phyloP scores from a whole-genome alignment of 305 asterid species.

The Galium porrigens region DNA sequence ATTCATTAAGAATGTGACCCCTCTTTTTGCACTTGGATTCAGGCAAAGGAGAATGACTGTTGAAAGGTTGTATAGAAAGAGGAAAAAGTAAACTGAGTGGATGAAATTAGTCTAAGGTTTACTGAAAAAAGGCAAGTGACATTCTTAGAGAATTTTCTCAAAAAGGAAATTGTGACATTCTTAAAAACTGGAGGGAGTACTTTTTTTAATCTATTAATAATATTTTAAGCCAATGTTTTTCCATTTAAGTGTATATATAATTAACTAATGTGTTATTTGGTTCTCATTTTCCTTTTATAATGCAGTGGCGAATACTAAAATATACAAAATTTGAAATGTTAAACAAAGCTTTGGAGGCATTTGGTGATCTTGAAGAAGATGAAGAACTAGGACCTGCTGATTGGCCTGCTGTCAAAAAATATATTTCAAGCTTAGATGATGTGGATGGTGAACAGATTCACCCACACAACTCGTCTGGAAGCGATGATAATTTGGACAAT shows the following conservation, averaged over 20 bases:
- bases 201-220: neutral
- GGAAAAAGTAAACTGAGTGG: neutral
- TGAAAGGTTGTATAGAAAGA: too few relatives aligned
- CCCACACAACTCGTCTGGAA: slow-evolving; percentile 53
- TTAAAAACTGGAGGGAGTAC: too few relatives aligned
- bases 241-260: neutral
- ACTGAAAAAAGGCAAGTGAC: too few relatives aligned
- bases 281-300: slow-evolving; percentile 5
- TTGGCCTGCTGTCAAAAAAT: slow-evolving; percentile 72
- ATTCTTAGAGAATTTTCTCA: too few relatives aligned
- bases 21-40: too few relatives aligned
- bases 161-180: too few relatives aligned
- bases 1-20: too few relatives aligned
- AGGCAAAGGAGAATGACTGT: too few relatives aligned
- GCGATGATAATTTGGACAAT: slow-evolving; percentile 30
- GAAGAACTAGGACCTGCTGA: slow-evolving; percentile 96
- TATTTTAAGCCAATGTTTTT: neutral
- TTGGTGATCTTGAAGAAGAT: slow-evolving; percentile 83
- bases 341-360: slow-evolving; percentile 88
- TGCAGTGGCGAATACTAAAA: slow-evolving; percentile 63
- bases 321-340: slow-evolving; percentile 85
- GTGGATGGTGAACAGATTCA: slow-evolving; percentile 49
- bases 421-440: slow-evolving; percentile 57
- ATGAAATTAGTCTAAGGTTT: too few relatives aligned
- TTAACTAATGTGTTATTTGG: neutral